These are phyloP conservation scores for Gnaphalium uliginosum DNA, from an alignment of 129 eudicot species.

Conservation along the genomic window DNA sequence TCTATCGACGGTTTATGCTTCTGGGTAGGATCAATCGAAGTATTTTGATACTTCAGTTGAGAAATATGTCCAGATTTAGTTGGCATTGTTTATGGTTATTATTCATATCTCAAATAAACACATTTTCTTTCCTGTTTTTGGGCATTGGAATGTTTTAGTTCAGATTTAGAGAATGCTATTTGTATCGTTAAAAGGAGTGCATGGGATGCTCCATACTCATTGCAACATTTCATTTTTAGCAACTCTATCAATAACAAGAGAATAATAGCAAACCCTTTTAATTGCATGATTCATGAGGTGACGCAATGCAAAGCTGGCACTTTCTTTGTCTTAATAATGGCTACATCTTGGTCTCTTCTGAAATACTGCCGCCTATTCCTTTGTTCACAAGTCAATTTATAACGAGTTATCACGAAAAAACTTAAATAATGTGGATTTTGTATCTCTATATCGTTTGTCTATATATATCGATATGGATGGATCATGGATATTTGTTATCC, in stretches of 20 bases:
- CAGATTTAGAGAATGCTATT: not conserved
- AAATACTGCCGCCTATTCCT: too few species aligned
- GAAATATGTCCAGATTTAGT: constrained; percentile 1
- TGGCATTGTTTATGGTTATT: constrained; percentile 25
- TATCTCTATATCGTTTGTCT: too few species aligned
- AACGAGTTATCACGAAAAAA: not conserved
- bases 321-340: too few species aligned
- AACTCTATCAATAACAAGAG: not conserved
- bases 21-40: not conserved
- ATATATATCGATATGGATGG: not conserved
- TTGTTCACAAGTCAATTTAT: too few species aligned
- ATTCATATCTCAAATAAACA: not conserved
- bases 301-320: too few species aligned
- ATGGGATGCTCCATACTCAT: not conserved
- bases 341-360: too few species aligned
- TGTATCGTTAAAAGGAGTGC: not conserved
- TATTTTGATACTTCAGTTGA: not conserved
- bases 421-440: not conserved
- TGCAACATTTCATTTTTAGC: not conserved
- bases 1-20: not conserved
- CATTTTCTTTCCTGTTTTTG: not conserved
- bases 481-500: not conserved
- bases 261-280: too few species aligned
- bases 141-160: not conserved
- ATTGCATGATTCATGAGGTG: too few species aligned